Evolutionary conservation across 805 yeast species (phyloP), one percentile per base, ranked within the genome.

Genomic region (Cyberlindnera sargentensis): DNA sequence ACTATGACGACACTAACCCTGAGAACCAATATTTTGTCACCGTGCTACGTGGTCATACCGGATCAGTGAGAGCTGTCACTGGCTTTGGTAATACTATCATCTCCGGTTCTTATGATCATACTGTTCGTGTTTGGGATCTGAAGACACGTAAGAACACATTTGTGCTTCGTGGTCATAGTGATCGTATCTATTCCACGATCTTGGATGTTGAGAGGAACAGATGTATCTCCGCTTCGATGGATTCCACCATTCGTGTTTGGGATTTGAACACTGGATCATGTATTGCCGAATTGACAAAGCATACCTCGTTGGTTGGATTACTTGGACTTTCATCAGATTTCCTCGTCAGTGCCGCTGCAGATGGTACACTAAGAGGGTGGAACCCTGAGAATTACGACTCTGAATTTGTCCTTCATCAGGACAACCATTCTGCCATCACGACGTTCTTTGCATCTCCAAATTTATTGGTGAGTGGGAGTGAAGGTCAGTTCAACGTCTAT

Each of bases 321-420:
- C 70, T 91, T 27, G 87, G 86, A 37, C 73, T 90, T 7, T 80
- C 88, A 5, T 80, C 83, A 26, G 79, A 82, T 31, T 80, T 78
- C 39, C 68, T 93, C 9, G 95, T 91, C 2, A 84, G 95, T 37
- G 99, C 96, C 0, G 98, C 97, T 3, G 98, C 98, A 0, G 99
- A 93, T 62, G 78, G 93, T 3, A 82, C 96, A 0, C 71, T 93
- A 35, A 73, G 97, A 41, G 82, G 91, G 2, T 93, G 99, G 99
- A 84, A 93, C 58, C 93, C 96, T 2, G 77, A 77, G 27, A 75
- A 81, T 7, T 89, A 86, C 28, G 73, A 73, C 23, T 77, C 85
- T 35, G 68, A 70, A 40, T 77, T 78, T 57, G 77, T 84, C 39
- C 74, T 89, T 46, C 82, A 84, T 52, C 76, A 79, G 37, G 75